Evolutionary conservation across 2,329 filamentous ascomycete genomes (phyloP), one percentile per base, ranked within the genome.

Genomic region (Xylariales sp.): DNA sequence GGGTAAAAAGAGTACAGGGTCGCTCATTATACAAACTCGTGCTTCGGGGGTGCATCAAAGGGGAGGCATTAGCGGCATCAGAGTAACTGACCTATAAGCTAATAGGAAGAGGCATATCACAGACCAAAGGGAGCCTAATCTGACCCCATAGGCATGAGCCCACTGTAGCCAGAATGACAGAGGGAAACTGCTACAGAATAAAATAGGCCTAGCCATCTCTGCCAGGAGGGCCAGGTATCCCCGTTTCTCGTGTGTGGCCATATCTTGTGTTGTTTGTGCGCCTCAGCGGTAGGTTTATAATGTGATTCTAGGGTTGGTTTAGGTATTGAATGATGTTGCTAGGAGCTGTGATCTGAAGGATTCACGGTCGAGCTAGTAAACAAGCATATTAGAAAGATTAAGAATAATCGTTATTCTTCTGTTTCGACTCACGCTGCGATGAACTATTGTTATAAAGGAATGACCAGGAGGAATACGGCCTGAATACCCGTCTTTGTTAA

Each of bases 61-160:
- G 30, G 23, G 3, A n/a, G 28, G 32, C 16, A 14, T 50, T 5
- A 9, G 7, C n/a, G 30, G 36, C 3, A 8, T 9, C 3, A 18
- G 52, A 5, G 12, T 54, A 54, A 54, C 52, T 54, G 4, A 54
- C 52, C n/a, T 39, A 3, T 2, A 23, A 18, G 4, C n/a, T 1
- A 49, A n/a, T 5, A 59, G 34, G 18, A 54, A 4, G 7, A 53
- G n/a, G n/a, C 54, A 54, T 16, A 60, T 3, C 18, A 45, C 0
- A 3, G 54, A 43, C 64, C 64, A 67, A 10, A 67, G 18, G 1
- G 64, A 4, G 3, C 34, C 6, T 1, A 55, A 4, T 9, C 59
- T 54, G 5, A 55, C n/a, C 0, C 10, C 23, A 23, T 54, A 48
- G 6, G 54, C 60, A 3, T 36, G 55, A 10, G 34, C 0, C 0